Percentiles rank a stretch among this genome's conserved stretches.
Conservation (phyloP, 2,329 filamentous ascomycete genomes). For the Trichoderma sp. region DNA sequence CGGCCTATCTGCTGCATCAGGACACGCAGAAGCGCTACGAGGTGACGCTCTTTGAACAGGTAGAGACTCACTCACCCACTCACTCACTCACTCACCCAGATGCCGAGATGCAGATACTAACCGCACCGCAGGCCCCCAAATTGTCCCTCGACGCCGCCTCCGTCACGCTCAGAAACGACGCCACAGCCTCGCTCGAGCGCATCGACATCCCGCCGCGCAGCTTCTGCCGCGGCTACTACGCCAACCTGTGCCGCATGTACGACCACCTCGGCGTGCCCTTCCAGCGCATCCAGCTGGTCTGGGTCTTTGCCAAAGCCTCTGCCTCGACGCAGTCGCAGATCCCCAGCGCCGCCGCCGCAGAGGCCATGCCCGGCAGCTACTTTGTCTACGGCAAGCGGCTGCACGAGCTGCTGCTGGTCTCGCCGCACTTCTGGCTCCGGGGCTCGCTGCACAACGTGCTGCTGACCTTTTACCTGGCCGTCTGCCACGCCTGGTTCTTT, state of each 20-base stretch:
- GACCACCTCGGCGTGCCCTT: conserved; percentile 54
- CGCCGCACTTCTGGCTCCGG: conserved; percentile 39
- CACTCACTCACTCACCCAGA: no score
- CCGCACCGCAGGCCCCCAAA: conserved; percentile 33
- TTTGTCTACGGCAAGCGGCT: conserved; percentile 58
- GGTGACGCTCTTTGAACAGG: conserved; percentile 44
- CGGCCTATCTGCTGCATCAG: conserved; percentile 39
- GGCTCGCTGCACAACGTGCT: conserved; percentile 43
- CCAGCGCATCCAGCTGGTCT: conserved; percentile 54
- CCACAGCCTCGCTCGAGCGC: conserved; percentile 37
- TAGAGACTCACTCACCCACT: conserved; percentile 23
- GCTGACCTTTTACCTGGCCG: conserved; percentile 46
- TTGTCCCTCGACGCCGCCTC: conserved; percentile 45
- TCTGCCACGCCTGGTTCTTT: conserved; percentile 57
- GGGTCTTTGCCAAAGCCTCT: conserved; percentile 47
- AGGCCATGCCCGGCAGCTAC: conserved; percentile 41
- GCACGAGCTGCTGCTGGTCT: conserved; percentile 47
- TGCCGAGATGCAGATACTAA: no score
- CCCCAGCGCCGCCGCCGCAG: conserved; percentile 21
- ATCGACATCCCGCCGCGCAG: conserved; percentile 46
- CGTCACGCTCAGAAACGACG: conserved; percentile 39
- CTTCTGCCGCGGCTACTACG: conserved; percentile 50
- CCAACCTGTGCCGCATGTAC: conserved; percentile 58
- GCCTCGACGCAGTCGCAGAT: not conserved
- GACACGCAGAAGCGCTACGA: conserved; percentile 37